A percentile compares a stretch with the other conserved stretches of the same genome.
These are phyloP conservation scores for Rhododendron molle DNA, from an alignment of 148 eudicot genomes.

Conservation along the genomic window DNA sequence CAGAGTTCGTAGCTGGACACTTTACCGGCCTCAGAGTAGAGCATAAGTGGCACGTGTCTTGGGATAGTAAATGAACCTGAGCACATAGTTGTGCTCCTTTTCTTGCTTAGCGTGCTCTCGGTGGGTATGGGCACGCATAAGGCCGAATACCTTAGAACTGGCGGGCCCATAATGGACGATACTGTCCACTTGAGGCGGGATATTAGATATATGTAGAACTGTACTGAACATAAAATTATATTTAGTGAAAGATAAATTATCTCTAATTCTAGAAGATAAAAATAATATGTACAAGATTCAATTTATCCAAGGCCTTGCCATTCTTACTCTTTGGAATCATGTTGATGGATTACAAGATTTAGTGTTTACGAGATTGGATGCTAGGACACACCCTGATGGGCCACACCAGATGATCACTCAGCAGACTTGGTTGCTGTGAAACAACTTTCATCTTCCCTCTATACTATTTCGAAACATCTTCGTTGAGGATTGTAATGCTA, in stretches of 20 bases:
- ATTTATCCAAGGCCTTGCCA: neutral
- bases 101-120: neutral
- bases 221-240: neutral
- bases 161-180: neutral
- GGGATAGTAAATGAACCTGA: neutral
- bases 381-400: neutral
- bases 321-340: neutral
- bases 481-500: neutral
- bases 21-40: neutral
- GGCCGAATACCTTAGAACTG: neutral
- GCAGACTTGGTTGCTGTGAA: neutral
- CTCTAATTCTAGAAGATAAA: neutral
- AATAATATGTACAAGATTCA: neutral
- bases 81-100: neutral
- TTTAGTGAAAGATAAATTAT: neutral
- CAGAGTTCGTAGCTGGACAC: neutral
- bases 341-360: neutral
- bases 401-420: neutral
- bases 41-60: neutral
- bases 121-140: neutral
- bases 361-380: neutral
- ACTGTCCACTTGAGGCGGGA: neutral
- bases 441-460: neutral
- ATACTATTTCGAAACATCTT: neutral
- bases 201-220: neutral